Conservation (phyloP, 352 stramenopile genomes). For the Globisporangium splendens region DNA sequence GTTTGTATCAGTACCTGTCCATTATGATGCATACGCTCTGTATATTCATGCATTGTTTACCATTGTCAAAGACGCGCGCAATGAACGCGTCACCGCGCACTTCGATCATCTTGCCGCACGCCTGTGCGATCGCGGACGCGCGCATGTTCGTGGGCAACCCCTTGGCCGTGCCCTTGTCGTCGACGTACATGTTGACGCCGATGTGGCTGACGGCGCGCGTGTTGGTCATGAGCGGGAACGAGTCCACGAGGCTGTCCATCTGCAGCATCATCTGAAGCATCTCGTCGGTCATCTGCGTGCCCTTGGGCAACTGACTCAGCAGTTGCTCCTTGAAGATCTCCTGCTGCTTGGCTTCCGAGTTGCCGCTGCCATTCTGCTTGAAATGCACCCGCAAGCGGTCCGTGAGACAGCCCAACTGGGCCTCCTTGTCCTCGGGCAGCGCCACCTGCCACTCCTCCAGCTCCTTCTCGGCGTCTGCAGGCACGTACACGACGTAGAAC, state of each 20-base stretch:
- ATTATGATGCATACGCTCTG: not conserved
- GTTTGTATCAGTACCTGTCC: too few species aligned
- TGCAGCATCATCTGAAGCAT: slow-evolving; percentile 86
- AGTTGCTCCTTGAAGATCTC: slow-evolving; percentile 84
- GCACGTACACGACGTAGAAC: slow-evolving; percentile 76
- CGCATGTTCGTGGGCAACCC: slow-evolving; percentile 71
- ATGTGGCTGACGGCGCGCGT: slow-evolving; percentile 62
- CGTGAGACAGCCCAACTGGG: slow-evolving; percentile 78
- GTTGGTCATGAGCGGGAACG: slow-evolving; percentile 85
- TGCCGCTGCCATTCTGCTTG: slow-evolving; percentile 38
- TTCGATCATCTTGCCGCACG: slow-evolving; percentile 79
- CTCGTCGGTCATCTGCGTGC: slow-evolving; percentile 53
- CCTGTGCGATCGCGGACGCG: slow-evolving; percentile 76
- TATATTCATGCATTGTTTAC: slow-evolving; percentile 24
- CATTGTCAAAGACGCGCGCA: slow-evolving; percentile 85
- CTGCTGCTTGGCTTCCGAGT: slow-evolving; percentile 45
- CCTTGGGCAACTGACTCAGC: slow-evolving; percentile 64
- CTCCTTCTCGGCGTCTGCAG: slow-evolving; percentile 39
- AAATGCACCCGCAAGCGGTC: slow-evolving; percentile 77
- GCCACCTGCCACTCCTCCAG: slow-evolving; percentile 75
- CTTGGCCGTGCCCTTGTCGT: slow-evolving; percentile 89
- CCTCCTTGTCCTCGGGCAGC: slow-evolving; percentile 72
- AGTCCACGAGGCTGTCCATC: slow-evolving; percentile 88
- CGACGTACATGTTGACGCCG: slow-evolving; percentile 88
- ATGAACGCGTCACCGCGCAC: slow-evolving; percentile 87